phyloP scores from a whole-genome alignment of 257 asterid genomes.

The Solanum pennellii region DNA sequence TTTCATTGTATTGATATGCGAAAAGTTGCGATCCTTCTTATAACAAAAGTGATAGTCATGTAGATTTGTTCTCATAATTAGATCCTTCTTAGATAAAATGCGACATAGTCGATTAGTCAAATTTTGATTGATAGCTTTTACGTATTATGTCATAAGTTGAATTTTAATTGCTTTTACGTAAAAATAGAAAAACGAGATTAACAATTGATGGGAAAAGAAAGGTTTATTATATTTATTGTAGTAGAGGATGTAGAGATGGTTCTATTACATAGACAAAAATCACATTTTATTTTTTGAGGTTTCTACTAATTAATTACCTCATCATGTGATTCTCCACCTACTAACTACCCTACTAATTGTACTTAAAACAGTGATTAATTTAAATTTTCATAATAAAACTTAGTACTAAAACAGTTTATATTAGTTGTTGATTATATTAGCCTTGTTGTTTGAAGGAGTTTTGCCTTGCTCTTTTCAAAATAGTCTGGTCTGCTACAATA shows the following conservation, averaged over 20 bases:
- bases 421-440: neutral
- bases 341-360: neutral
- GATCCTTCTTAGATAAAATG: neutral
- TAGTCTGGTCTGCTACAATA: conserved; percentile 87
- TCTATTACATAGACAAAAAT: neutral
- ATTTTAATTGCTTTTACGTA: too few species aligned
- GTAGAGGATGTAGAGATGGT: neutral
- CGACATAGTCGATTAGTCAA: neutral
- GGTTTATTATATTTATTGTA: neutral
- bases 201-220: neutral
- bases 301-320: neutral
- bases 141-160: too few species aligned
- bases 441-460: conserved; percentile 46
- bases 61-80: neutral
- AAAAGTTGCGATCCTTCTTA: too few species aligned
- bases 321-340: neutral
- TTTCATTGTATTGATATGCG: too few species aligned
- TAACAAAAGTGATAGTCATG: too few species aligned
- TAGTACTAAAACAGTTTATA: neutral
- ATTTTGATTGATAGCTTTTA: too few species aligned
- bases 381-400: neutral
- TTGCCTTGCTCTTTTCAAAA: conserved; percentile 58
- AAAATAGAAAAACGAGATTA: neutral
- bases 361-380: neutral
- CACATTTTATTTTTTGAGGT: neutral